phyloP scores from a whole-genome alignment of 345 rosid species.

The Trapa bicornis region DNA sequence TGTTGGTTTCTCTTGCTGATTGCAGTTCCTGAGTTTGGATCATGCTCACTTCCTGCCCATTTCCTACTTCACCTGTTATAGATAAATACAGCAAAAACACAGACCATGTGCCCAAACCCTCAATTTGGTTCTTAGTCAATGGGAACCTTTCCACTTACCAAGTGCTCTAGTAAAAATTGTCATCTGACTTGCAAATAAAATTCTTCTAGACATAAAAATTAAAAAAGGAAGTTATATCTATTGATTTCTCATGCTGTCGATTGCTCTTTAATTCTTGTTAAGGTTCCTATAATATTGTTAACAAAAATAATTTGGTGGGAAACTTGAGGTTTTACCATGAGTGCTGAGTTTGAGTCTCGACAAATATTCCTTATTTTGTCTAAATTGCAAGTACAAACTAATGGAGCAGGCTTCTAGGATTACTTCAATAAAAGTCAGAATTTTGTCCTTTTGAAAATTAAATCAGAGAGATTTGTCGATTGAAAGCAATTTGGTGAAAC shows the following conservation, averaged over 20 bases:
- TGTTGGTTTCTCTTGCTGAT: slow-evolving; percentile 19
- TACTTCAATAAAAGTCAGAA: not conserved
- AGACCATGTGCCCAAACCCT: not conserved
- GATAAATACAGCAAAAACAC: not conserved
- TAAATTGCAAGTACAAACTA: not conserved
- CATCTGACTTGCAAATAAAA: not conserved
- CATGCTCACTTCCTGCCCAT: slow-evolving; percentile 14
- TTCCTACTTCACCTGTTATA: slow-evolving; percentile 15
- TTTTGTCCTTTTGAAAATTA: not conserved
- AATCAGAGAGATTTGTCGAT: not conserved
- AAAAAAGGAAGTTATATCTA: not conserved
- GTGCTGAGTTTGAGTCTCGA: not conserved
- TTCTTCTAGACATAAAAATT: not conserved
- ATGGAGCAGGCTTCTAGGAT: not conserved
- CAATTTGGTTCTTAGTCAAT: not conserved
- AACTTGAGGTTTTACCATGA: not conserved
- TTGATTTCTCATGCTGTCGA: not conserved
- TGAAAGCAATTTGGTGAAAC: not conserved
- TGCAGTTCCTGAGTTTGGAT: slow-evolving; percentile 18
- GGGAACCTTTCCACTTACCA: not conserved
- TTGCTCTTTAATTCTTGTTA: not conserved
- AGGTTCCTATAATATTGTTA: not conserved
- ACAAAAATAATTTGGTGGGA: not conserved
- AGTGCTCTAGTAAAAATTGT: not conserved
- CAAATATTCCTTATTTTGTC: not conserved